A percentile compares a stretch with the other conserved stretches of the same genome.
These are phyloP conservation scores for Alnus glutinosa DNA, from an alignment of 306 rosid genomes.

Conservation along the genomic window DNA sequence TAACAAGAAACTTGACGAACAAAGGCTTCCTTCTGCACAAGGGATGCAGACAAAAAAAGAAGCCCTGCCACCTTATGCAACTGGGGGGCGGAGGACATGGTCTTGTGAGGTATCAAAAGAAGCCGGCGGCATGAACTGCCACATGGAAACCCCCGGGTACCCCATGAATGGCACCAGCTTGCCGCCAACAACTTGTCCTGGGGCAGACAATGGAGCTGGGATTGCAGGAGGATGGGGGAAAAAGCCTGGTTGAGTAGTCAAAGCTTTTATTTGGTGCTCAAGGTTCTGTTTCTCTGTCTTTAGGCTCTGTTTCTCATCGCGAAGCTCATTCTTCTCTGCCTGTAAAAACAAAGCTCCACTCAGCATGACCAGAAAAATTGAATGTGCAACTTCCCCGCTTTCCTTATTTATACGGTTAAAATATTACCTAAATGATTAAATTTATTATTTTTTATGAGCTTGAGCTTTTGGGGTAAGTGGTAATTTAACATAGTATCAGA, in stretches of 20 bases:
- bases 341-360: conserved; percentile 28
- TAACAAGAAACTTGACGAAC: conserved; percentile 8
- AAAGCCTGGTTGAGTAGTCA: conserved; percentile 53
- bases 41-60: background rate
- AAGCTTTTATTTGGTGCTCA: conserved; percentile 53
- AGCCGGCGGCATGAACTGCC: conserved; percentile 90
- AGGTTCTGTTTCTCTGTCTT: conserved; percentile 73
- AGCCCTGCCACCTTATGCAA: conserved; percentile 53
- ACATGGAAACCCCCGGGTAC: conserved; percentile 87
- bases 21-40: conserved; percentile 5
- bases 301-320: conserved; percentile 89
- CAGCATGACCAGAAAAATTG: conserved; percentile 3
- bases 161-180: conserved; percentile 81
- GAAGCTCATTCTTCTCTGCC: conserved; percentile 95
- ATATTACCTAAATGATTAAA: no score
- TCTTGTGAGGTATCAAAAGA: conserved; percentile 84
- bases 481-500: no score
- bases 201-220: conserved; percentile 44
- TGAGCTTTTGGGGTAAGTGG: no score
- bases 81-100: conserved; percentile 92
- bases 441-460: no score
- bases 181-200: conserved; percentile 57
- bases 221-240: conserved; percentile 57
- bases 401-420: background rate
- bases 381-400: background rate